A percentile compares a stretch with the other conserved stretches of the same genome.
Conservation (phyloP, 169 alveolate genomes). For the Eimeria maxima region DNA sequence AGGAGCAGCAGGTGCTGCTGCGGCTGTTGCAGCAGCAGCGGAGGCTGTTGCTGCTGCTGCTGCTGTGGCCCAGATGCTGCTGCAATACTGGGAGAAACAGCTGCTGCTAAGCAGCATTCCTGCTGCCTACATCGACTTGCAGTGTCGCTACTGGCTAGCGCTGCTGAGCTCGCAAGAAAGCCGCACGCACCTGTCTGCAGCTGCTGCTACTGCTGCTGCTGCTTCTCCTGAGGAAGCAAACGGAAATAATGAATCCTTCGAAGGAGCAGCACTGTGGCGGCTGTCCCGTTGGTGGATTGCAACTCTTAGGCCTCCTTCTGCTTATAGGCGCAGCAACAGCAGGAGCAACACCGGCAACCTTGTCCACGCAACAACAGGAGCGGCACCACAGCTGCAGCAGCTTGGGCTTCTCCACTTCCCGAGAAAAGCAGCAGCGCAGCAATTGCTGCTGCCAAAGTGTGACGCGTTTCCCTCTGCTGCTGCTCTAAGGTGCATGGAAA, state of each 20-base stretch:
- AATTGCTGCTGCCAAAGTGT: slow-evolving; percentile 98
- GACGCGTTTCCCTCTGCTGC: slow-evolving; percentile 96
- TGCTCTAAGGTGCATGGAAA: too few relatives aligned
- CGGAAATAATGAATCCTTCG: background rate
- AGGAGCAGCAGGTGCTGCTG: slow-evolving; percentile 18
- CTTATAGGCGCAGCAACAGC: slow-evolving; percentile 14
- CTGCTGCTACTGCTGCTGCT: slow-evolving; percentile 39
- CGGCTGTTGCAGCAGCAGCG: slow-evolving; percentile 2
- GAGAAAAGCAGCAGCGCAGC: slow-evolving; percentile 97
- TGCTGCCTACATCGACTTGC: slow-evolving; percentile 13
- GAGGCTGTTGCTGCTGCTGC: background rate
- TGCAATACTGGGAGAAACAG: slow-evolving; percentile 51
- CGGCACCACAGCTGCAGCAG: slow-evolving; percentile 90
- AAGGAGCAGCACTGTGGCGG: background rate
- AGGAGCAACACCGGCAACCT: background rate
- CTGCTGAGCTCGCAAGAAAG: background rate
- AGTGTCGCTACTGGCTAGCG: slow-evolving; percentile 21
- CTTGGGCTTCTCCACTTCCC: slow-evolving; percentile 96
- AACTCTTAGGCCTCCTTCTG: slow-evolving; percentile 12
- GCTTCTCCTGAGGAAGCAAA: background rate
- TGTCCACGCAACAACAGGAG: slow-evolving; percentile 90
- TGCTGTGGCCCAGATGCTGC: background rate
- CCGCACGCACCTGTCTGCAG: background rate
- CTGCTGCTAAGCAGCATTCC: slow-evolving; percentile 32
- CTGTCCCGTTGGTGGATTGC: slow-evolving; percentile 33